phyloP scores from a whole-genome alignment of 1,139 yeast genomes.

The Pichia terricola region DNA sequence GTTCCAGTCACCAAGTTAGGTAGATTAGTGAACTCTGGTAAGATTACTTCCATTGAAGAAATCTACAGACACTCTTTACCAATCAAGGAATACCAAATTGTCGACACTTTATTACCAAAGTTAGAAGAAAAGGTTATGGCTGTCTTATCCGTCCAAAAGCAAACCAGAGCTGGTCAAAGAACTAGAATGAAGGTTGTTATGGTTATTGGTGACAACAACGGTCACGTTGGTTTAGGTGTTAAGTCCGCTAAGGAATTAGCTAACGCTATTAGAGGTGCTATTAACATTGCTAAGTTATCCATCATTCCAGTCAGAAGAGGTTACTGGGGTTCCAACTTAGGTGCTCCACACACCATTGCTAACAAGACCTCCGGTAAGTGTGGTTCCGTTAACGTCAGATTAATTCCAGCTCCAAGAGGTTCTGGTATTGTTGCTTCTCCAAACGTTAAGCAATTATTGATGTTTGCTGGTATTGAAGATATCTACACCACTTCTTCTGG shows the following conservation, averaged over 20 bases:
- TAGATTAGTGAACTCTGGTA: conserved; percentile 98
- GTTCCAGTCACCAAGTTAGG: conserved; percentile 99
- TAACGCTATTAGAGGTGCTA: conserved; percentile 99
- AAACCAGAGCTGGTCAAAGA: conserved; percentile 99
- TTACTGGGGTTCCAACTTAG: conserved; percentile 99
- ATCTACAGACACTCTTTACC: conserved; percentile 99
- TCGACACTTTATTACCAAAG: conserved; percentile 92
- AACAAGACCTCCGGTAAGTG: conserved; percentile 98
- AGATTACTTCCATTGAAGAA: conserved; percentile 93
- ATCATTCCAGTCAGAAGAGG: conserved; percentile 99
- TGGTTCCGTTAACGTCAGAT: conserved; percentile 97
- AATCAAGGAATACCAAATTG: conserved; percentile 98
- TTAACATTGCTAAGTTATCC: conserved; percentile 97
- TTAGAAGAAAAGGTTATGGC: conserved; percentile 99
- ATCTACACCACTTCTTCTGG: conserved; percentile 98
- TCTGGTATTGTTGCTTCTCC: conserved; percentile 99
- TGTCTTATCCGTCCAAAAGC: conserved; percentile 99
- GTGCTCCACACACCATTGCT: conserved; percentile 99
- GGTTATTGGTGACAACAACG: conserved; percentile 98
- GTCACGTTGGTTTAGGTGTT: conserved; percentile 99
- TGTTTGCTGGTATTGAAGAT: conserved; percentile 99
- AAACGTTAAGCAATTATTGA: conserved; percentile 97
- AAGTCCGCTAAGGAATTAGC: conserved; percentile 99
- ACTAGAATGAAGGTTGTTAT: conserved; percentile 99
- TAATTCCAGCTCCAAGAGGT: conserved; percentile 99